phyloP scores from a whole-genome alignment of 306 rosid genomes.

The Trichosanthes cucumerina region DNA sequence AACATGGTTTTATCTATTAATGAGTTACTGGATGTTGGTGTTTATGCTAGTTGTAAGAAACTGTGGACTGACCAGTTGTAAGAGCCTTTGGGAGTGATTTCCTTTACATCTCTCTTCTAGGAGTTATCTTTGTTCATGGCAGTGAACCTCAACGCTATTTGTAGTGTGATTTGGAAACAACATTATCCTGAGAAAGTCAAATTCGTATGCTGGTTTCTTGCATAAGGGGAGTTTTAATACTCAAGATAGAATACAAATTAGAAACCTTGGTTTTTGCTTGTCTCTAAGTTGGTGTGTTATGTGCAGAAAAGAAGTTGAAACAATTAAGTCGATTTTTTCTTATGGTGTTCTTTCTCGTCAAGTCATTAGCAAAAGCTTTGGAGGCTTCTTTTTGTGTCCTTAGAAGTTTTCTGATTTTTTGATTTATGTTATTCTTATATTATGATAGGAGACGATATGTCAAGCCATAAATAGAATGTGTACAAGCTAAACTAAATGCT shows the following conservation, averaged over 20 bases:
- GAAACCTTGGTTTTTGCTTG: neutral
- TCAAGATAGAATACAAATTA: neutral
- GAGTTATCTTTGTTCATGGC: neutral
- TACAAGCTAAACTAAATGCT: neutral
- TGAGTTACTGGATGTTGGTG: neutral
- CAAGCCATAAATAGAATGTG: neutral
- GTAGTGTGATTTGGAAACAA: neutral
- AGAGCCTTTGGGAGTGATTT: neutral
- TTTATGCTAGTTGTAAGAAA: neutral
- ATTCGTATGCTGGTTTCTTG: neutral
- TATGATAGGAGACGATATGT: neutral
- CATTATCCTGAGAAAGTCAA: neutral
- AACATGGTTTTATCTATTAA: neutral
- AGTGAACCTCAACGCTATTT: neutral
- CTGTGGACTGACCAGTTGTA: neutral
- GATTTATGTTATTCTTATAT: neutral
- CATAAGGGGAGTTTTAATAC: neutral
- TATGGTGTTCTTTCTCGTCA: neutral
- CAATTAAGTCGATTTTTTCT: neutral
- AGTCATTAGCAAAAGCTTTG: neutral
- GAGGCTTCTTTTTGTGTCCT: neutral
- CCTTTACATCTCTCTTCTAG: neutral
- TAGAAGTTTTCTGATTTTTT: neutral
- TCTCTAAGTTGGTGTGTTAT: neutral
- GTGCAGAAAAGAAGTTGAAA: neutral